phyloP scores from a whole-genome alignment of 2,329 filamentous ascomycete genomes.

The Cadophora gregata region DNA sequence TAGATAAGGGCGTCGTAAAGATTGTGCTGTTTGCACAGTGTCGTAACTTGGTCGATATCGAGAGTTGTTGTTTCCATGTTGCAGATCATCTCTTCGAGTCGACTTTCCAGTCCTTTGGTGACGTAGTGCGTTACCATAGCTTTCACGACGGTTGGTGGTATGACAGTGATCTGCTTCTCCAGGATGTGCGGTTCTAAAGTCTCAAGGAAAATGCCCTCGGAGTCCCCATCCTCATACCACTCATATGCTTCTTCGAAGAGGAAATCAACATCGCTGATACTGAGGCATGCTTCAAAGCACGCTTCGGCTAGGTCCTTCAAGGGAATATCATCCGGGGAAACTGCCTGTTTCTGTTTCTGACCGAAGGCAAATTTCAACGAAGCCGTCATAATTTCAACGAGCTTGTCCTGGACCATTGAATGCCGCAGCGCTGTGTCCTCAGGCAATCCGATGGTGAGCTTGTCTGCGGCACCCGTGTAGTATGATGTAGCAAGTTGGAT shows the following conservation, averaged over 20 bases:
- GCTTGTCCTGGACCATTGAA: conserved; percentile 82
- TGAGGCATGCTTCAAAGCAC: conserved; percentile 83
- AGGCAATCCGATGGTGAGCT: conserved; percentile 89
- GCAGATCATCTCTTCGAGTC: conserved; percentile 93
- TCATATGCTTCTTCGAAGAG: conserved; percentile 91
- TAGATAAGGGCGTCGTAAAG: conserved; percentile 96
- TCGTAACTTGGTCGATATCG: conserved; percentile 92
- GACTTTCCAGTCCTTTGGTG: conserved; percentile 72
- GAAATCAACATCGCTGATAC: conserved; percentile 79
- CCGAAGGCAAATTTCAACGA: conserved; percentile 89
- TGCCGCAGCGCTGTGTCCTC: conserved; percentile 80
- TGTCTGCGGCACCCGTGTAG: conserved; percentile 89
- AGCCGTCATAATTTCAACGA: conserved; percentile 91
- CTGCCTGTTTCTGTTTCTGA: conserved; percentile 58
- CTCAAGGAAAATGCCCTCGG: conserved; percentile 81
- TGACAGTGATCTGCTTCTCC: conserved; percentile 72
- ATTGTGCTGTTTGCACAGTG: conserved; percentile 87
- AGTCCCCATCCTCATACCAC: conserved; percentile 80
- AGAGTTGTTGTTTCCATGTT: conserved; percentile 89
- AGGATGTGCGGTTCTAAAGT: conserved; percentile 88
- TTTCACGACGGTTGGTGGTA: conserved; percentile 87
- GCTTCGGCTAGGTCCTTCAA: conserved; percentile 80
- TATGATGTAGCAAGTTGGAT: conserved; percentile 92
- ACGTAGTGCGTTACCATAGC: conserved; percentile 84
- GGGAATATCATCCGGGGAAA: conserved; percentile 53